Conservation (phyloP, 2,329 filamentous ascomycete species). For the Westerdykella aurantiaca region DNA sequence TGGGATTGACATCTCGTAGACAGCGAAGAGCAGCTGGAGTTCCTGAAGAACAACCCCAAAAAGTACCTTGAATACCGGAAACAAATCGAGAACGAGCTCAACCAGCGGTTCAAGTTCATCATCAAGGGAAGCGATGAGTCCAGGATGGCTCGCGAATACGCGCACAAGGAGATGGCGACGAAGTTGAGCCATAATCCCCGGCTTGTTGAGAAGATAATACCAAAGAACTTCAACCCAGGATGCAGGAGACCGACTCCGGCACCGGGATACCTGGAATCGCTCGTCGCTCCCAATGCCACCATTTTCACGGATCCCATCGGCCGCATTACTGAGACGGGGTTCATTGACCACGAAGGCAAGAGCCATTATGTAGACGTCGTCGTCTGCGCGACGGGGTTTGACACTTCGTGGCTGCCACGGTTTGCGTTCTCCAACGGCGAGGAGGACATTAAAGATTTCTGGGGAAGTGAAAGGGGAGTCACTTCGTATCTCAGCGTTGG, state of each 20-base stretch:
- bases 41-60: conserved; percentile 37
- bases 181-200: conserved; percentile 37
- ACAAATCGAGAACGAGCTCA: conserved; percentile 47
- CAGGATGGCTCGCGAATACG: conserved; percentile 37
- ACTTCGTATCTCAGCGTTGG: conserved; percentile 39
- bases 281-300: conserved; percentile 6
- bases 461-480: conserved; percentile 31
- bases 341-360: conserved; percentile 7
- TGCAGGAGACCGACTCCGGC: conserved; percentile 12
- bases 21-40: conserved; percentile 38
- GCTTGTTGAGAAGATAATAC: conserved; percentile 43
- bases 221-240: conserved; percentile 31
- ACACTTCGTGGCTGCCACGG: conserved; percentile 12
- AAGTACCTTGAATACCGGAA: conserved; percentile 46
- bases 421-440: conserved; percentile 21
- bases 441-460: conserved; percentile 32
- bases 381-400: conserved; percentile 13
- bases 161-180: conserved; percentile 37
- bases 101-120: conserved; percentile 51
- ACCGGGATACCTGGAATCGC: conserved; percentile 10
- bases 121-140: conserved; percentile 46
- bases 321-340: conserved; percentile 7
- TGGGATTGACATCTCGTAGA: conserved; percentile 11
- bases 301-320: conserved; percentile 7
- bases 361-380: conserved; percentile 12